Conservation (phyloP, 805 yeast genomes). For the Candida caryicola region DNA sequence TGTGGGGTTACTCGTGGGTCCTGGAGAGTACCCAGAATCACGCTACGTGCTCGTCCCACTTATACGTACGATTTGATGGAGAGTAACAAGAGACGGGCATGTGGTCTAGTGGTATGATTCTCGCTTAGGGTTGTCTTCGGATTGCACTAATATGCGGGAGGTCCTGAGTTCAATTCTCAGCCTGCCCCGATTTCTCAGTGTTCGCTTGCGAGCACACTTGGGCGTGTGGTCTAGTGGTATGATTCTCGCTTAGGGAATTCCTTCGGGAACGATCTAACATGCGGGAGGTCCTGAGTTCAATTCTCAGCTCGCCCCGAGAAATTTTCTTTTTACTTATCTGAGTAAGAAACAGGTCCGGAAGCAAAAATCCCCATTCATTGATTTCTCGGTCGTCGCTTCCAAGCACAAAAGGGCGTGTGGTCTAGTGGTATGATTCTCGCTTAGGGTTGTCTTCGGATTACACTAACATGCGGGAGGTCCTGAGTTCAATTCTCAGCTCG, state of each 20-base stretch:
- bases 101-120: constrained; percentile 52
- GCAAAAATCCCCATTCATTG: too few species aligned
- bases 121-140: constrained; percentile 48
- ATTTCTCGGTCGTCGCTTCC: too few species aligned
- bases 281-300: constrained; percentile 53
- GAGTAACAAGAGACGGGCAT: constrained; percentile 25
- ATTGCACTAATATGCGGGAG: too few species aligned
- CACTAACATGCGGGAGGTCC: constrained; percentile 53
- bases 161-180: constrained; percentile 53
- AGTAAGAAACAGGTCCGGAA: too few species aligned
- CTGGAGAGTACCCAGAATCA: too few species aligned
- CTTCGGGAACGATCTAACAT: constrained; percentile 16
- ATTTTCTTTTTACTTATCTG: constrained; percentile 10
- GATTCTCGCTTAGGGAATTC: constrained; percentile 46
- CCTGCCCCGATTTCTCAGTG: constrained; percentile 47
- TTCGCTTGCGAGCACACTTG: too few species aligned
- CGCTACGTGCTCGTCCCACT: too few species aligned
- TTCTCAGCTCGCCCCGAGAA: constrained; percentile 46
- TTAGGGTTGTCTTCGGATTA: too few species aligned
- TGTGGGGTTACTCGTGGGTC: too few species aligned
- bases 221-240: constrained; percentile 51
- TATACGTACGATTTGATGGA: too few species aligned
- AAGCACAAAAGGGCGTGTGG: constrained; percentile 44
- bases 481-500: constrained; percentile 51
- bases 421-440: constrained; percentile 51